Evolutionary conservation across 148 eudicot species (phyloP), one percentile per base, ranked within the genome.

Genomic region (Rhododendron williamsianum): DNA sequence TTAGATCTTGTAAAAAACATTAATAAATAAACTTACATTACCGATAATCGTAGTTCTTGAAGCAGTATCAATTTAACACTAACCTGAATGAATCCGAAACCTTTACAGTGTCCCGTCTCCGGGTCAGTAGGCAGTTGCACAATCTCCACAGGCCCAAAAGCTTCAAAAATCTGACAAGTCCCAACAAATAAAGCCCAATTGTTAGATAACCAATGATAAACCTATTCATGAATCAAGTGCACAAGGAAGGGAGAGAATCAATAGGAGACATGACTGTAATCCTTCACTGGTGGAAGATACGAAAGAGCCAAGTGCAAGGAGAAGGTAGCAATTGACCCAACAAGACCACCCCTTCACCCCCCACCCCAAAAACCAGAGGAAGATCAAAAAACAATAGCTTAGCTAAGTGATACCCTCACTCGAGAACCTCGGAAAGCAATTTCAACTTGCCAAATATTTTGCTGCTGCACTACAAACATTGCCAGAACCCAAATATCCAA

Each of bases 51-150:
- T 4, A 10, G 5, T 69, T 69, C 16, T 27, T 27, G 10, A 71
- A 30, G 36, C 76, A 71, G 38, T 4, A 18, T 71, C 76, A 30
- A 71, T 30, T n/a, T 30, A 52, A 81, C 18, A 52, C 69, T 18
- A 15, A 54, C 83, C 84, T 97, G 99, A 88, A 97, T 88, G 91
- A 97, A 97, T 84, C 99, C 98, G 86, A 95, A 97, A 78, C 99
- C 98, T 93, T 97, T 97, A 91, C 99, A 97, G 46, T 97, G 96
- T 58, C 98, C 98, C 36, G 95, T 92, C 87, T 97, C 99, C 60
- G 92, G 94, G 85, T 97, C 99, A 63, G 95, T 93, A 30, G 99
- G 99, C 25, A 97, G 91, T 92, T 97, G 99, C 88, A 97, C 98
- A 82, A 97, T 92, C 92, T 97, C 99, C 87, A 97, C 95, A 21